A percentile compares a stretch with the other conserved stretches of the same genome.
Conservation (phyloP, 2,329 filamentous ascomycete species). For the Botryotinia convoluta region DNA sequence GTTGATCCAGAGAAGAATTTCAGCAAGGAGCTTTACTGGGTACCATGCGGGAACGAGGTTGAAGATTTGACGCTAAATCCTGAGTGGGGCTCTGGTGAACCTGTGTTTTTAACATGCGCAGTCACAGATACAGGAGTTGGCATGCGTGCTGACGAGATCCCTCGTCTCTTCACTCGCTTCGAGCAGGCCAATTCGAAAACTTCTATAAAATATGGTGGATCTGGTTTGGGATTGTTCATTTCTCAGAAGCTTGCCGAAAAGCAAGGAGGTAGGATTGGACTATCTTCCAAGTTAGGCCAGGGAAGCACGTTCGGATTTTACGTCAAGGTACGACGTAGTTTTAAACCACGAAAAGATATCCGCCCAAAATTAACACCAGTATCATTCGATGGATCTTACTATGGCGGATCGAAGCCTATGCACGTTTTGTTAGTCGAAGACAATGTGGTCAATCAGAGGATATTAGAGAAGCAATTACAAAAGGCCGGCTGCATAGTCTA, state of each 20-base stretch:
- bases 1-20: conserved; percentile 26
- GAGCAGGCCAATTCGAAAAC: conserved; percentile 73
- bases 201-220: conserved; percentile 74
- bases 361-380: not conserved
- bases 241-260: conserved; percentile 73
- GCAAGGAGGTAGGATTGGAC: conserved; percentile 71
- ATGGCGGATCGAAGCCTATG: conserved; percentile 54
- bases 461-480: conserved; percentile 51
- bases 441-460: conserved; percentile 59
- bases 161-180: conserved; percentile 75
- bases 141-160: conserved; percentile 66
- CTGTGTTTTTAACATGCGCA: conserved; percentile 68
- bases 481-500: conserved; percentile 43
- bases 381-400: not conserved
- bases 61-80: conserved; percentile 25
- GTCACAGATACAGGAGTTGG: conserved; percentile 77
- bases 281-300: conserved; percentile 62
- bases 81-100: conserved; percentile 43
- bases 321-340: conserved; percentile 52
- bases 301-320: conserved; percentile 77
- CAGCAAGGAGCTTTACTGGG: conserved; percentile 27
- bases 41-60: conserved; percentile 24
- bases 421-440: conserved; percentile 57
- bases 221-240: conserved; percentile 76
- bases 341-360: not conserved